phyloP scores from a whole-genome alignment of 2,329 filamentous ascomycete species.

The Ophioceras dolichostomum region DNA sequence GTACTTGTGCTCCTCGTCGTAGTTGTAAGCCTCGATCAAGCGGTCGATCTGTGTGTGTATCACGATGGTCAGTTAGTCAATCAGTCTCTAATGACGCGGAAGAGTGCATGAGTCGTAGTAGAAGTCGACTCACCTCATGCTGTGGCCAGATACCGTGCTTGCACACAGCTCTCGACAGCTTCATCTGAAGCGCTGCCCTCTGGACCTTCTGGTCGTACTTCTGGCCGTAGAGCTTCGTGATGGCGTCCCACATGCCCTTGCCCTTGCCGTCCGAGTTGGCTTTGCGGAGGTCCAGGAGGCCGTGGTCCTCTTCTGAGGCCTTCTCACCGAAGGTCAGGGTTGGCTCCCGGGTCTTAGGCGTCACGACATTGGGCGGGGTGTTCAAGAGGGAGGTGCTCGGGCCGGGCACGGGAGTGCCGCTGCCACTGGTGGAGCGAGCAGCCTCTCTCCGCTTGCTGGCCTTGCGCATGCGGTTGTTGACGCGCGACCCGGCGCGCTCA shows the following conservation, averaged over 20 bases:
- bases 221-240: slow-evolving; percentile 23
- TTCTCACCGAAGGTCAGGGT: slow-evolving; percentile 24
- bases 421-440: too few relatives aligned
- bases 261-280: slow-evolving; percentile 33
- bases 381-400: too few relatives aligned
- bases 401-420: too few relatives aligned
- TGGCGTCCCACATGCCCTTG: slow-evolving; percentile 46
- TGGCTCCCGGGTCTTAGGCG: not conserved
- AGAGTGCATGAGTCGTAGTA: too few relatives aligned
- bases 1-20: slow-evolving; percentile 30
- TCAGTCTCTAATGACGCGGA: too few relatives aligned
- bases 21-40: slow-evolving; percentile 25
- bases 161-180: slow-evolving; percentile 35
- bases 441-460: too few relatives aligned
- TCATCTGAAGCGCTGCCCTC: slow-evolving; percentile 44
- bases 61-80: not conserved
- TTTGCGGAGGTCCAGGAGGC: slow-evolving; percentile 36
- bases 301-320: slow-evolving; percentile 34
- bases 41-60: slow-evolving; percentile 22
- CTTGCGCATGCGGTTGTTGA: not conserved
- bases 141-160: slow-evolving; percentile 35
- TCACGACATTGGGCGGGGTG: too few relatives aligned
- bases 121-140: slow-evolving; percentile 26
- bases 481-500: not conserved
- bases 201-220: slow-evolving; percentile 16